Base-by-base conservation (phyloP, 2,329 filamentous ascomycete species). In the Alternaria arborescens region DNA sequence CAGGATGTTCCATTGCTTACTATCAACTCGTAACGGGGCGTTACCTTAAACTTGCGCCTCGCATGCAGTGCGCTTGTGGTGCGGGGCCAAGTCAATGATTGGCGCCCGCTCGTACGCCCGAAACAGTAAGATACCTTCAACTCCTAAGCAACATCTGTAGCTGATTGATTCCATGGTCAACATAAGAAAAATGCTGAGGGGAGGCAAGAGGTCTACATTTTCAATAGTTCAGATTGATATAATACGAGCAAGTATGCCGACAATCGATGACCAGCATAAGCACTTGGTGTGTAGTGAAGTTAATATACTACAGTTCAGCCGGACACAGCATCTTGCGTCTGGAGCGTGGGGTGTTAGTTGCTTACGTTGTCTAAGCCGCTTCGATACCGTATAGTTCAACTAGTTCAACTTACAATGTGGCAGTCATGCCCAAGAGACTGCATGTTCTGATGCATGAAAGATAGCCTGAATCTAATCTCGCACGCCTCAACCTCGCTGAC, bases 351-450 rank as follows among this genome's bases (percentile, higher is more conserved):
- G 20, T 32, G 11, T 52, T 42, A 24, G 26, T 52, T 42, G 50
- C 38, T 34, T 48, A 43, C 28, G 42, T 30, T 34, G 50, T 36
- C 48, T 28, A 44, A 53, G 14, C 28, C 26, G 16, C 34, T 34
- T 34, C 22, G 50, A 47, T 8, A 32, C 1, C 8, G 34, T 32
- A 58, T 53, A 36, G 18, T 20, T 54, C 42, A 30, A 40, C 34
- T 43, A 30, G 51, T 26, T 47, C 36, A 34, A 47, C 50, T 14
- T 34, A 40, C 47, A 44, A 34, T 46, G 56, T 55, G 56, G 60
- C 51, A 51, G 42, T 41, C 32, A 58, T 44, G 22, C 44, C 40
- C 38, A 10, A 24, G 34, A 55, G 6, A 14, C 26, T 2, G 44
- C 34, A 55, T 10, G 16, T 11, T 43, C 28, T 53, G 47, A 43